phyloP scores from a whole-genome alignment of 306 rosid species.

The Vachellia pachyceras region DNA sequence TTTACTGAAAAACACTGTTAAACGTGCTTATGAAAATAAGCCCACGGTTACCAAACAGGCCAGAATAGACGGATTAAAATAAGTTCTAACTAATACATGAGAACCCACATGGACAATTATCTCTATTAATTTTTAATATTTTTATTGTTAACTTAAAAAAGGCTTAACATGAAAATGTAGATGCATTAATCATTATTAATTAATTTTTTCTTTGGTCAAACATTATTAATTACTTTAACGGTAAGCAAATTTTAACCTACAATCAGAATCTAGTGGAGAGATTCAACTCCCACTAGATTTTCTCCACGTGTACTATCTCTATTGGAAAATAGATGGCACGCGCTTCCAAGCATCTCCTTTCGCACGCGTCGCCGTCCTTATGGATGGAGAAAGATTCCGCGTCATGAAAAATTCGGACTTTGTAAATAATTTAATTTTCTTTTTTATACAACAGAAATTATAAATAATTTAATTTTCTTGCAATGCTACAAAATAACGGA shows the following conservation, averaged over 20 bases:
- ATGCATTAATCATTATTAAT: too few species aligned
- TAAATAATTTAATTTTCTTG: not conserved
- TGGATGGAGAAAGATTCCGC: not conserved
- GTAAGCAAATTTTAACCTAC: not conserved
- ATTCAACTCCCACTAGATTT: constrained; percentile 3
- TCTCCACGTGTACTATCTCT: not conserved
- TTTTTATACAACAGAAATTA: too few species aligned
- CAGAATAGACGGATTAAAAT: too few species aligned
- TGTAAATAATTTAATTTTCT: not conserved
- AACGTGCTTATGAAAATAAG: too few species aligned
- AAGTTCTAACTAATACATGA: too few species aligned
- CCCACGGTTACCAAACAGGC: too few species aligned
- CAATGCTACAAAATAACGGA: not conserved
- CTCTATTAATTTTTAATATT: too few species aligned
- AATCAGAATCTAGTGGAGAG: constrained; percentile 33
- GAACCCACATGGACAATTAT: too few species aligned
- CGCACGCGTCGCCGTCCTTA: not conserved
- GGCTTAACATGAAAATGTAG: too few species aligned
- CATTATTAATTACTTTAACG: not conserved
- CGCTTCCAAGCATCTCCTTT: not conserved
- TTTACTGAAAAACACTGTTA: too few species aligned
- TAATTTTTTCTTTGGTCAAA: too few species aligned
- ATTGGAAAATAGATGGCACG: not conserved
- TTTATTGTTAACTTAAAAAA: too few species aligned
- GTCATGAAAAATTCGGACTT: not conserved